phyloP scores from a whole-genome alignment of 805 yeast genomes.

The Starmerella roubikii region DNA sequence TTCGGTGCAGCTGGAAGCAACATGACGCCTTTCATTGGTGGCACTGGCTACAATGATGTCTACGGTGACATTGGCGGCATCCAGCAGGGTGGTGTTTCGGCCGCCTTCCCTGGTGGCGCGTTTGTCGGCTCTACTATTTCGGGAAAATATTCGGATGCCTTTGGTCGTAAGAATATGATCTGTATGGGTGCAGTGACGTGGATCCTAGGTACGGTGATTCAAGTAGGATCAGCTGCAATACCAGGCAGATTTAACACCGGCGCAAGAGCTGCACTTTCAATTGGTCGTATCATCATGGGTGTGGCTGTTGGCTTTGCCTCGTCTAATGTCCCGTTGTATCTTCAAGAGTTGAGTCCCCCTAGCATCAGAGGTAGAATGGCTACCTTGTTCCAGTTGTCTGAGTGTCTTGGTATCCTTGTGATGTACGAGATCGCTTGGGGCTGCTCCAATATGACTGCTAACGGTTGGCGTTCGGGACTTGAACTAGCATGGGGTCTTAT shows the following conservation, averaged over 20 bases:
- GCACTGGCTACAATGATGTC: conserved; percentile 35
- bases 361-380: conserved; percentile 47
- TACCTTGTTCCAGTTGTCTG: conserved; percentile 48
- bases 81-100: conserved; percentile 58
- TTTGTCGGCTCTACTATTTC: conserved; percentile 51
- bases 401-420: conserved; percentile 49
- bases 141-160: conserved; percentile 36
- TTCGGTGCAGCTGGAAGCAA: conserved; percentile 74
- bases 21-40: conserved; percentile 51
- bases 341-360: conserved; percentile 52
- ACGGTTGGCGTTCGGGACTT: no score
- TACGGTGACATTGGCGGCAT: conserved; percentile 29
- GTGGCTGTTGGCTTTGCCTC: conserved; percentile 55
- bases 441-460: conserved; percentile 28
- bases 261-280: conserved; percentile 32
- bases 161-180: conserved; percentile 47
- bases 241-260: no score
- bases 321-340: conserved; percentile 52
- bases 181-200: conserved; percentile 42
- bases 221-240: conserved; percentile 35
- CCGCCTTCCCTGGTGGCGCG: conserved; percentile 68
- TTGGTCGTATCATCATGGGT: conserved; percentile 50
- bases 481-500: conserved; percentile 53
- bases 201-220: conserved; percentile 48
- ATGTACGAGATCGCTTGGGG: conserved; percentile 47